Evolutionary conservation across 345 rosid genomes (phyloP).

Genomic region (Rhizophora apiculata): DNA sequence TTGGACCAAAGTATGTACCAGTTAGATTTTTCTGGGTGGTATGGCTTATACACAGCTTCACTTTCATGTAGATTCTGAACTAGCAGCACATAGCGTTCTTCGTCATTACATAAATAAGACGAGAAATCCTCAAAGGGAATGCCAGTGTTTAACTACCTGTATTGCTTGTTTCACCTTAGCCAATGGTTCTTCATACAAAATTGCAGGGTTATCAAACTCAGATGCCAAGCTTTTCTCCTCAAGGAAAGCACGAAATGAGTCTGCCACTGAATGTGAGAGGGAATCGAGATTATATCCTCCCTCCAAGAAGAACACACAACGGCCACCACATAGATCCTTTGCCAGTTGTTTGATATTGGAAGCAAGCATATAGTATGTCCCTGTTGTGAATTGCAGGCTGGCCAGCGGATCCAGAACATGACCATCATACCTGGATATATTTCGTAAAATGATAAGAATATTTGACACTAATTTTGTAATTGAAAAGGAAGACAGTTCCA

Average conservation of each 20-base stretch:
- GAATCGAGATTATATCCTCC: constrained; percentile 94
- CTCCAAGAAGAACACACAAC: constrained; percentile 86
- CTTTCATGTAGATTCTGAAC: background rate
- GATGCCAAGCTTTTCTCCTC: constrained; percentile 75
- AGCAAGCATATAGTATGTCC: constrained; percentile 71
- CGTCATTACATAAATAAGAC: background rate
- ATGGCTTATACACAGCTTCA: background rate
- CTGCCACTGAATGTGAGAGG: constrained; percentile 79
- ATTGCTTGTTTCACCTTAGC: constrained; percentile 68
- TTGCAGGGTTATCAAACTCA: constrained; percentile 72
- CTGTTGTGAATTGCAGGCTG: constrained; percentile 78
- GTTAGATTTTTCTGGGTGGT: background rate
- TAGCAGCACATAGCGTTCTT: background rate
- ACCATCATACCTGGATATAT: constrained; percentile 63
- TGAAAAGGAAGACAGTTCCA: background rate
- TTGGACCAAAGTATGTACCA: background rate
- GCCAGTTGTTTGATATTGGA: constrained; percentile 76
- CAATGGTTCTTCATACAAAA: constrained; percentile 80
- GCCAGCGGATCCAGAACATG: constrained; percentile 92
- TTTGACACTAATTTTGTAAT: background rate
- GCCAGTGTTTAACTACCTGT: constrained; percentile 61
- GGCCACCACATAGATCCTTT: constrained; percentile 73
- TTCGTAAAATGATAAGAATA: background rate
- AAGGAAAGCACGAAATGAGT: constrained; percentile 76
- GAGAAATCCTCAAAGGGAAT: constrained; percentile 45